Conservation (phyloP, 202 grass and related monocot genomes). For the Schoenoplectus triqueter region DNA sequence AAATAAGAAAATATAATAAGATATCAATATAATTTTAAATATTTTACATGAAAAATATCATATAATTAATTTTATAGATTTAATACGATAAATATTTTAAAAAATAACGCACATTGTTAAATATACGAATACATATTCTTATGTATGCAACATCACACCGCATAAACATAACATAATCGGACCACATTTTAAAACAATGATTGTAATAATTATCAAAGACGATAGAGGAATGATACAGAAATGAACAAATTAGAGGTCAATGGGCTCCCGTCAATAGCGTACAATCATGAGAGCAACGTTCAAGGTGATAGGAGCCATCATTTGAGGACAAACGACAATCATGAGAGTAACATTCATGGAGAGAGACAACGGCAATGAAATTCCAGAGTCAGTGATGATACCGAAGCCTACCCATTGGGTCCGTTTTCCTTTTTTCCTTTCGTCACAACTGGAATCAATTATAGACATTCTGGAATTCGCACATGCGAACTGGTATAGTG, state of each 20-base stretch:
- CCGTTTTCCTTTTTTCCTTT: not conserved
- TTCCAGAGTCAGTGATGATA: not conserved
- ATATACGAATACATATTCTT: no score
- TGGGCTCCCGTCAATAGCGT: not conserved
- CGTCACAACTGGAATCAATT: not conserved
- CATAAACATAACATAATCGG: no score
- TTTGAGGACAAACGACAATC: not conserved
- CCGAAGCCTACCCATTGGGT: not conserved
- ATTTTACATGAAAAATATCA: no score
- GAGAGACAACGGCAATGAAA: not conserved
- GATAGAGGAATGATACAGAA: not conserved
- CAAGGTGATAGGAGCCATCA: constrained; percentile 5
- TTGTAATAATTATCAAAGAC: not conserved
- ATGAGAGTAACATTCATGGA: constrained; percentile 4
- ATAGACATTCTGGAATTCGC: not conserved
- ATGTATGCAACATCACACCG: no score
- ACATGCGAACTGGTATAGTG: not conserved
- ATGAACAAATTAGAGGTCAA: not conserved
- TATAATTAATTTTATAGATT: no score
- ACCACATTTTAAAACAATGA: not conserved
- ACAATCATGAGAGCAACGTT: not conserved
- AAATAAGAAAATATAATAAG: no score
- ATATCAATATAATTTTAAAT: no score
- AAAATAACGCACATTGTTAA: no score
- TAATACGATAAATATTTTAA: no score